Evolutionary conservation across 2,329 filamentous ascomycete genomes (phyloP).

Genomic region (Arthrobotrys conoides): DNA sequence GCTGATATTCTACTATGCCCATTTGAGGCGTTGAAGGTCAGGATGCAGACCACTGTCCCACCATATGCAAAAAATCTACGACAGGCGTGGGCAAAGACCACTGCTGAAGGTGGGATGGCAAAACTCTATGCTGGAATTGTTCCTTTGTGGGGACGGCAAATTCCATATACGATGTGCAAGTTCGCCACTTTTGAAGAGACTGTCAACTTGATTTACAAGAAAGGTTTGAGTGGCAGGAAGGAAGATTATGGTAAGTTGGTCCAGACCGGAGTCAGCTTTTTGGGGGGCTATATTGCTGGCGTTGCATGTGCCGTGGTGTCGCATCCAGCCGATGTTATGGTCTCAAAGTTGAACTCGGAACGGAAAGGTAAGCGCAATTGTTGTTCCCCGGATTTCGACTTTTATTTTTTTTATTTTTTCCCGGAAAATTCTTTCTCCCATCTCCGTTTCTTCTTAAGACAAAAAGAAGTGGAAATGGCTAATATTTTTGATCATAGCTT

Average conservation of each 20-base stretch:
- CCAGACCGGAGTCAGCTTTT: constrained; percentile 88
- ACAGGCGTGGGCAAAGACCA: constrained; percentile 55
- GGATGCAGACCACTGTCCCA: constrained; percentile 88
- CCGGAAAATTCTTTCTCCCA: not conserved
- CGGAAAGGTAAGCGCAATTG: constrained; percentile 69
- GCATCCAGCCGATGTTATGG: constrained; percentile 88
- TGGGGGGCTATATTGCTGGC: constrained; percentile 86
- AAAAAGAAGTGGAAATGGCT: constrained; percentile 4
- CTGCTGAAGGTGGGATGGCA: constrained; percentile 40
- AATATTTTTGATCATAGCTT: constrained; percentile 67
- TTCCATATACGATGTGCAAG: constrained; percentile 91
- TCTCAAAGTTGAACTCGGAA: constrained; percentile 89
- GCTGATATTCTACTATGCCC: constrained; percentile 86
- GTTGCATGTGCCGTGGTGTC: constrained; percentile 88
- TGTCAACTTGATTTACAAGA: constrained; percentile 85
- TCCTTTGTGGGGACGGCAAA: constrained; percentile 86
- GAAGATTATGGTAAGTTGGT: constrained; percentile 83
- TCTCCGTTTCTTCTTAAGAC: not conserved
- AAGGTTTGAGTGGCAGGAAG: constrained; percentile 79
- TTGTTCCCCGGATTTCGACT: constrained; percentile 23
- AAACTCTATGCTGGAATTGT: constrained; percentile 90
- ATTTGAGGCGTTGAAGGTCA: constrained; percentile 82
- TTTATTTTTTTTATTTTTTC: constrained; percentile 5
- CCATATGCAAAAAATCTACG: constrained; percentile 75
- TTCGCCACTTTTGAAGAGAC: constrained; percentile 94